Evolutionary conservation across 2,329 filamentous ascomycete genomes (phyloP).

Genomic region (Phialophora verrucosa): DNA sequence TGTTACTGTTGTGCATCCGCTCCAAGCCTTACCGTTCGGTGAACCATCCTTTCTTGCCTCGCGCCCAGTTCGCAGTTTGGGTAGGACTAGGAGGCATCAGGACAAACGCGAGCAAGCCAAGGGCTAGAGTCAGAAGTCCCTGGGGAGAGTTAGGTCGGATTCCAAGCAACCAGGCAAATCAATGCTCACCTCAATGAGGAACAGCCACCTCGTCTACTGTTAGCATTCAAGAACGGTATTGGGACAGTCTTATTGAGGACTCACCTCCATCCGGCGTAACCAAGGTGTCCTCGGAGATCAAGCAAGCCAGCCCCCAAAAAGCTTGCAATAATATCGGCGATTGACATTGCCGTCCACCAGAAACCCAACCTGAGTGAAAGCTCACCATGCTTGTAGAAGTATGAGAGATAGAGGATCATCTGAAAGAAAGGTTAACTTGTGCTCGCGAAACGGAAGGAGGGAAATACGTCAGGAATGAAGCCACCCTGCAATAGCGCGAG

Average conservation of each 20-base stretch:
- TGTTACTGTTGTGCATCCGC: neutral
- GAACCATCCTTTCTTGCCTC: constrained; percentile 66
- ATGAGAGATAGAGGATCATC: constrained; percentile 45
- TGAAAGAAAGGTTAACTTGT: constrained; percentile 6
- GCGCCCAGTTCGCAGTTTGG: constrained; percentile 62
- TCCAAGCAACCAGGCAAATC: constrained; percentile 40
- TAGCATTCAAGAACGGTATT: neutral
- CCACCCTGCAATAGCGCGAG: constrained; percentile 61
- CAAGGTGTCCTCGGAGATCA: constrained; percentile 44
- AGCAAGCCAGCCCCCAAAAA: constrained; percentile 52
- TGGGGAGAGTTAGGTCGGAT: constrained; percentile 41
- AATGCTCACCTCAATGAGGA: constrained; percentile 46
- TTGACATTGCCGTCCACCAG: constrained; percentile 47
- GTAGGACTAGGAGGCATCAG: constrained; percentile 49
- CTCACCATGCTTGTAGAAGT: constrained; percentile 48
- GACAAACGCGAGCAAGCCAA: constrained; percentile 52
- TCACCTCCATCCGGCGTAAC: constrained; percentile 33
- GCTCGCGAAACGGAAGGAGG: neutral
- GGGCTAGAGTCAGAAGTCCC: constrained; percentile 50
- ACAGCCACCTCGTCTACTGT: constrained; percentile 37
- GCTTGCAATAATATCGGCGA: constrained; percentile 57
- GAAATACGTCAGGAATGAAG: constrained; percentile 44
- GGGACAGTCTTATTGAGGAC: neutral
- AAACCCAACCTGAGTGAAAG: constrained; percentile 46
- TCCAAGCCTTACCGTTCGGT: constrained; percentile 51